Base-by-base conservation (phyloP, 2,329 filamentous ascomycete genomes). In the Alternaria panax region DNA sequence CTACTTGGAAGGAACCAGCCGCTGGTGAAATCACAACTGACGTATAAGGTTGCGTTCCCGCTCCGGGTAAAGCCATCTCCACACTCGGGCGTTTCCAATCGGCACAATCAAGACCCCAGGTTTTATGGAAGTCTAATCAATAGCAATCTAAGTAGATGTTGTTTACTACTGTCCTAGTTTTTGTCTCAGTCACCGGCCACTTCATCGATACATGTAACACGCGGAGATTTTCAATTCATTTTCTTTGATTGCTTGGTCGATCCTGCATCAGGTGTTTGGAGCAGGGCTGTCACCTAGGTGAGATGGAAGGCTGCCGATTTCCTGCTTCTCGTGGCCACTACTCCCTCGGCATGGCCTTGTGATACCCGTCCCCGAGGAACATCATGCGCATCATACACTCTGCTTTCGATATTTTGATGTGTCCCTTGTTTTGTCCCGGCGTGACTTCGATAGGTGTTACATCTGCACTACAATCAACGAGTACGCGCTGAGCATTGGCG, bases 81-180 rank as follows among this genome's bases (percentile, higher is more conserved):
- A 63, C 59, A 48, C 45, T 68, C 58, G 63, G 67, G 57, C 51
- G 48, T 51, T 66, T 60, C 69, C 65, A 72, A 71, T 71, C 61
- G 65, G 67, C 63, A 67, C 55, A 51, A 62, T 34, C 36, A 22
- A 51, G 54, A 60, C 54, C 59, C 61, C 52, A 68, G 64, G 59
- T 50, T 59, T 59, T 61, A 63, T 66, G 62, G 55, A 47, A 54
- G 57, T 57, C 61, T 69, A 73, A 76, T 73, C 61, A 73, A 75
- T 47, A 46, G 59, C 62, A 76, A 75, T 75, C 42, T 74, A 74
- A 59, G 62, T 70, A 72, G 53, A 66, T 69, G 63, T 54, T 63
- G 62, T 68, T 56, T 65, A 66, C 63, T 52, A 53, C 46, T 59
- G 46, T 58, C 65, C 66, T 60, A 66, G 60, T 65, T 50, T 64